Evolutionary conservation across 805 yeast genomes (phyloP).

Genomic region (Komagataella phaffii): DNA sequence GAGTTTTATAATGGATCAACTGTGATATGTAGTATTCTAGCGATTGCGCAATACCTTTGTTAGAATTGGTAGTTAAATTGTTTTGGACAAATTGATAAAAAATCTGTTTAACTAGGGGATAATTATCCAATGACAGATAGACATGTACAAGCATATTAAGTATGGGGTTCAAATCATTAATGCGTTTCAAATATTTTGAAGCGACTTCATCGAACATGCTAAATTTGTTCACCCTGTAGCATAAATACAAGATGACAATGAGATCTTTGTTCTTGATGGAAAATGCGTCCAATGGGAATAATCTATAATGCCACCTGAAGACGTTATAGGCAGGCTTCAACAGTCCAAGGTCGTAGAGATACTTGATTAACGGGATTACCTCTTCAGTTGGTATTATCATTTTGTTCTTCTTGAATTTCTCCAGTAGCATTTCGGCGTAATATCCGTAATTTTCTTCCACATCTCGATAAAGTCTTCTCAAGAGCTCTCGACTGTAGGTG

Average conservation of each 20-base stretch:
- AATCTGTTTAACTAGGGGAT: not conserved
- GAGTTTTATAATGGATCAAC: not conserved
- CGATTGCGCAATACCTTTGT: not conserved
- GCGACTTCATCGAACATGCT: not conserved
- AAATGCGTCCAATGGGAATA: not conserved
- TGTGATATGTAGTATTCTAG: not conserved
- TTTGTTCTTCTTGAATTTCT: not conserved
- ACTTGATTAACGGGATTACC: not conserved
- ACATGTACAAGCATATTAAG: not conserved
- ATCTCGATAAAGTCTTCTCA: not conserved
- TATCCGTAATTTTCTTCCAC: not conserved
- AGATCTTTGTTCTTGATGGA: not conserved
- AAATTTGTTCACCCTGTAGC: not conserved
- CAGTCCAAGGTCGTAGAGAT: not conserved
- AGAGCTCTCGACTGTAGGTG: not conserved
- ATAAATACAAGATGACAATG: not conserved
- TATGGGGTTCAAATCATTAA: not conserved
- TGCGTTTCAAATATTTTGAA: not conserved
- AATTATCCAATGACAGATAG: not conserved
- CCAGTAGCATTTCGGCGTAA: not conserved
- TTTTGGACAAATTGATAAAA: not conserved
- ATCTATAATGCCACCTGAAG: not conserved
- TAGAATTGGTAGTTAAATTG: not conserved
- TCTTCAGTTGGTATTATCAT: not conserved
- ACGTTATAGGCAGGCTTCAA: not conserved